Base-by-base conservation (phyloP, 495 filamentous ascomycete species). In the Trichoderma reesei region DNA sequence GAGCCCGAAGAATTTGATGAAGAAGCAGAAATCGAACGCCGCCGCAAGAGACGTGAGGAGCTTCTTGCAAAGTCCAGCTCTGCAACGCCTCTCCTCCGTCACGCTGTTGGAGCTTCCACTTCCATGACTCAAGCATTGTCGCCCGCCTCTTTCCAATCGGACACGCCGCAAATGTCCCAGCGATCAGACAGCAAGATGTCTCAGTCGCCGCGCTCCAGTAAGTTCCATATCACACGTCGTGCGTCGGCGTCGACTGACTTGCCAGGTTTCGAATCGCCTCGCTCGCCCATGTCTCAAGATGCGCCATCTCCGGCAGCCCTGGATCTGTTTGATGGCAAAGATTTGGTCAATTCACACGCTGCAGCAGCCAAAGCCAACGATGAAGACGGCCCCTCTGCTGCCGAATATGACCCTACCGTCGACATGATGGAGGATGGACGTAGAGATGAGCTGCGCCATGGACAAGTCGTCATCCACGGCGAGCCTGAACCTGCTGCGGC, bases 391-490 rank as follows among this genome's bases (percentile, higher is more conserved):
- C 90, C 89, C 48, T 97, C 93, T 42, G 94, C 94, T 61, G 94
- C 94, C 68, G 91, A 97, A 70, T 97, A 98, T 75, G 92, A 97
- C 72, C 95, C 94, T 0, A 96, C 89, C 4, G 76, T 85, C 69
- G 94, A 98, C 72, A 95, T 96, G 90, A 85, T 86, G 74, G 90
- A 96, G 74, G 93, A 98, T 70, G 82, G 85, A 67, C 78, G 86
- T 60, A 85, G 90, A 62, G 85, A 91, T 67, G 85, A 86, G 68
- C 78, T 83, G 61, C 82, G 85, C 62, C 81, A 85, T 64, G 75
- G 79, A 14, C 74, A 82, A 60, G 68, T 79, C 38, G 76, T 76
- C 41, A 68, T 79, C 16, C 78, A 81, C 48, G 78, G 78, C 33
- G 76, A 80, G 59, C 65, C 68, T 0, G 69, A 74, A 10, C 72